Evolutionary conservation across 176 grass and related monocot genomes (phyloP).

Genomic region (Rhynchospora breviuscula): DNA sequence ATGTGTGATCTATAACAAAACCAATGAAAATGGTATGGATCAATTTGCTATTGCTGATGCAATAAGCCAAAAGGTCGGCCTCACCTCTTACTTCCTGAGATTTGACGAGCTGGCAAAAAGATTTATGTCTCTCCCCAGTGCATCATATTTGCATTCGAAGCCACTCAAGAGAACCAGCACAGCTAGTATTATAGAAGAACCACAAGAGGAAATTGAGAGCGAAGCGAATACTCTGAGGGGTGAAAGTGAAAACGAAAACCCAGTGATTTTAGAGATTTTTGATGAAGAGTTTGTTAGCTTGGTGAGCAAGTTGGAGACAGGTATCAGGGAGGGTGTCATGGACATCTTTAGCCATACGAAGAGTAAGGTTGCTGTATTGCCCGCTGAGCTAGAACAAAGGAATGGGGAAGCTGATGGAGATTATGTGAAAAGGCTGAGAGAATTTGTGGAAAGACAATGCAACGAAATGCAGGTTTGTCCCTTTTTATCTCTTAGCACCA

Average conservation of each 20-base stretch:
- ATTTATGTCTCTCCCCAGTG: conserved; percentile 33
- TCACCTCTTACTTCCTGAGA: conserved; percentile 70
- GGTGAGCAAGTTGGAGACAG: conserved; percentile 62
- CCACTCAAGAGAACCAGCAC: conserved; percentile 71
- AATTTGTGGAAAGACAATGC: conserved; percentile 95
- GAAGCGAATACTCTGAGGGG: conserved; percentile 20
- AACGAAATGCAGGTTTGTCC: conserved; percentile 90
- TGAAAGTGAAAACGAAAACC: conserved; percentile 34
- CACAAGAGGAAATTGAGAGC: conserved; percentile 46
- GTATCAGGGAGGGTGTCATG: conserved; percentile 83
- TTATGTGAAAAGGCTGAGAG: conserved; percentile 76
- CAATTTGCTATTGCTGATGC: conserved; percentile 78
- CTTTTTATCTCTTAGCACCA: not conserved
- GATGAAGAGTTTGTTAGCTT: conserved; percentile 63
- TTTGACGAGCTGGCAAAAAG: conserved; percentile 76
- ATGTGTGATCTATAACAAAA: conserved; percentile 78
- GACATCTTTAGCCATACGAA: conserved; percentile 78
- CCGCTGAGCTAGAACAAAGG: conserved; percentile 85
- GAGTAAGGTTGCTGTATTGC: conserved; percentile 64
- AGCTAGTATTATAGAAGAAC: conserved; percentile 73
- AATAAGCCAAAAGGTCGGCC: conserved; percentile 83
- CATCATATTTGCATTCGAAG: conserved; percentile 43
- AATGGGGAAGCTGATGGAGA: conserved; percentile 74
- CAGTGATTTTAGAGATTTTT: conserved; percentile 71
- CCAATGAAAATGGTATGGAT: conserved; percentile 59